phyloP scores from a whole-genome alignment of 306 rosid genomes.

The Casuarina cunninghamiana region DNA sequence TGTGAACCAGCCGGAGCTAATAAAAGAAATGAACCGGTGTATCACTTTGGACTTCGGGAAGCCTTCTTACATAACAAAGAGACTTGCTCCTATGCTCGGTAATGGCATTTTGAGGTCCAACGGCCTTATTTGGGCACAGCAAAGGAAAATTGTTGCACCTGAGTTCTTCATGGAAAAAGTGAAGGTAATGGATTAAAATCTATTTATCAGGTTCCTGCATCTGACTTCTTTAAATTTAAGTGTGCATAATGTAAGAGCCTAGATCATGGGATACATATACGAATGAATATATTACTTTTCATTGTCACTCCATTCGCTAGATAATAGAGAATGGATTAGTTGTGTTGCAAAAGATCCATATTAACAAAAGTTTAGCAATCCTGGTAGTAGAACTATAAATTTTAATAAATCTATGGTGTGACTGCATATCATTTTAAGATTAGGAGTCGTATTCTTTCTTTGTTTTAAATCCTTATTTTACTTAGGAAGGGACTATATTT shows the following conservation, averaged over 20 bases:
- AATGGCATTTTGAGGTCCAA: conserved; percentile 81
- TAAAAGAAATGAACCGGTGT: conserved; percentile 65
- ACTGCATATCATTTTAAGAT: no score
- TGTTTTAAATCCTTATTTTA: no score
- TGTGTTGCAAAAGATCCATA: no score
- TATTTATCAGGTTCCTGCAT: background rate
- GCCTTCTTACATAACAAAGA: conserved; percentile 69
- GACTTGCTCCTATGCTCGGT: conserved; percentile 81
- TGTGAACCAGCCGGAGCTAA: conserved; percentile 76
- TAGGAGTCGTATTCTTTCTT: no score
- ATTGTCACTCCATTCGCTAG: no score
- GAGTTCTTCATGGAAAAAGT: conserved; percentile 91
- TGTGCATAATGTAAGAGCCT: background rate
- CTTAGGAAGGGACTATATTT: no score
- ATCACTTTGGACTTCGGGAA: conserved; percentile 69
- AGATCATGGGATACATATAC: background rate
- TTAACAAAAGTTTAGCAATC: no score
- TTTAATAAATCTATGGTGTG: no score
- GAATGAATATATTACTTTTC: no score
- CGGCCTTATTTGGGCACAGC: conserved; percentile 72
- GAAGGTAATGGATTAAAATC: conserved; percentile 40
- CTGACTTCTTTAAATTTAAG: background rate
- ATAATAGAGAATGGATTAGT: no score
- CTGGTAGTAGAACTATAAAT: no score
- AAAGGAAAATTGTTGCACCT: conserved; percentile 84